phyloP scores from a whole-genome alignment of 2,329 filamentous ascomycete genomes.

The Hypoxylon sp. region DNA sequence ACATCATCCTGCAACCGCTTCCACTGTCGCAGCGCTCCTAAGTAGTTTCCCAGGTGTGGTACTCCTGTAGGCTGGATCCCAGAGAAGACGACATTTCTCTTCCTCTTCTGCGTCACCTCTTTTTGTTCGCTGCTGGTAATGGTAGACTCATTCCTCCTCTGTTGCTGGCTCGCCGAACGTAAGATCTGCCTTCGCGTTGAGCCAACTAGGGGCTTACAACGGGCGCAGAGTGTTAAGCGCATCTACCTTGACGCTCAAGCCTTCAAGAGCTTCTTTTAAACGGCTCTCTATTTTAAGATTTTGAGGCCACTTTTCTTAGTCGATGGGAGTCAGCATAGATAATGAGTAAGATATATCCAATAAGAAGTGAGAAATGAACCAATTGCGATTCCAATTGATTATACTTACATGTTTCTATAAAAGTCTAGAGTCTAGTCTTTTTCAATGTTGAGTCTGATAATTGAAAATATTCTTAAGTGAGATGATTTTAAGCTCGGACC shows the following conservation, averaged over 20 bases:
- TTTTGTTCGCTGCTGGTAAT: background rate
- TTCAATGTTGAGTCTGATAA: conserved; percentile 22
- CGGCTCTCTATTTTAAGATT: background rate
- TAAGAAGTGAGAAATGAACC: background rate
- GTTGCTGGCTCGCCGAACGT: conserved; percentile 15
- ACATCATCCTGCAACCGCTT: conserved; percentile 77
- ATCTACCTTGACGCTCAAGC: conserved; percentile 35
- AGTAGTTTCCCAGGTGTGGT: conserved; percentile 95
- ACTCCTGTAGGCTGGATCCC: conserved; percentile 97
- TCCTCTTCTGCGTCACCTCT: conserved; percentile 2
- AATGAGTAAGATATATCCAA: conserved; percentile 10
- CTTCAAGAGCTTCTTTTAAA: conserved; percentile 1
- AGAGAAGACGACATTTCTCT: conserved; percentile 79
- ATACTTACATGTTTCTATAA: background rate
- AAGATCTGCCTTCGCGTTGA: conserved; percentile 30
- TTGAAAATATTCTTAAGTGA: conserved; percentile 45
- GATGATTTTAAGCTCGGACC: conserved; percentile 43
- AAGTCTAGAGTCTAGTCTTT: background rate
- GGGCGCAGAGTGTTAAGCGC: conserved; percentile 40
- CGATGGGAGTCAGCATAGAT: background rate
- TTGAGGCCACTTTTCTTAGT: background rate
- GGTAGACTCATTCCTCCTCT: conserved; percentile 37
- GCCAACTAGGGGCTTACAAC: conserved; percentile 43
- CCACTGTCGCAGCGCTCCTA: conserved; percentile 92
- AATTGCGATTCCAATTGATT: background rate